phyloP scores from a whole-genome alignment of 148 eudicot genomes.

The Camellia sinensis region DNA sequence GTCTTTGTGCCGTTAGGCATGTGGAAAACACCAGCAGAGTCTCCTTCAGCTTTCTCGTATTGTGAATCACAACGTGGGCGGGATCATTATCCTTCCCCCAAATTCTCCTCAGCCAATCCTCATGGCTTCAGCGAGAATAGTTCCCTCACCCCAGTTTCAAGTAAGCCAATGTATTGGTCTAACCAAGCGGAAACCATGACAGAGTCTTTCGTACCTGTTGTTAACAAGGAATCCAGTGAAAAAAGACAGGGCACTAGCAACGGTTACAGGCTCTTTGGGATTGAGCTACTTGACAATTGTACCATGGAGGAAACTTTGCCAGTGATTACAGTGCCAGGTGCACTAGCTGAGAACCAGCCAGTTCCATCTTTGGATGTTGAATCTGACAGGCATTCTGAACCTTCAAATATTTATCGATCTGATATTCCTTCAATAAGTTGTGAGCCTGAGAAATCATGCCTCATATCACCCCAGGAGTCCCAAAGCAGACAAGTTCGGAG shows the following conservation, averaged over 20 bases:
- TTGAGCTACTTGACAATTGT: conserved; percentile 58
- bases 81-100: conserved; percentile 52
- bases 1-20: conserved; percentile 35
- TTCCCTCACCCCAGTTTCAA: conserved; percentile 38
- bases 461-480: conserved; percentile 53
- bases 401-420: conserved; percentile 48
- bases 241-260: conserved; percentile 49
- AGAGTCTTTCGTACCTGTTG: conserved; percentile 49
- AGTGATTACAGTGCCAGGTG: conserved; percentile 23
- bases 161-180: conserved; percentile 44
- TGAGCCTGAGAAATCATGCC: conserved; percentile 72
- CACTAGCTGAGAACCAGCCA: conserved; percentile 40
- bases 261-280: conserved; percentile 85
- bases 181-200: conserved; percentile 46
- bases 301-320: conserved; percentile 42
- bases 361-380: conserved; percentile 53
- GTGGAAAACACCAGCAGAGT: conserved; percentile 61
- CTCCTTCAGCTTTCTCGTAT: conserved; percentile 43
- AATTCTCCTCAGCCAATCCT: conserved; percentile 36
- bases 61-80: conserved; percentile 52
- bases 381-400: conserved; percentile 60
- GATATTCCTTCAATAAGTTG: conserved; percentile 56
- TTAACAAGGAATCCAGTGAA: conserved; percentile 45
- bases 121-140: conserved; percentile 43
- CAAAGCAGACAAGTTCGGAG: conserved; percentile 74